Conservation (phyloP, 345 rosid genomes). For the Lumnitzera littorea region DNA sequence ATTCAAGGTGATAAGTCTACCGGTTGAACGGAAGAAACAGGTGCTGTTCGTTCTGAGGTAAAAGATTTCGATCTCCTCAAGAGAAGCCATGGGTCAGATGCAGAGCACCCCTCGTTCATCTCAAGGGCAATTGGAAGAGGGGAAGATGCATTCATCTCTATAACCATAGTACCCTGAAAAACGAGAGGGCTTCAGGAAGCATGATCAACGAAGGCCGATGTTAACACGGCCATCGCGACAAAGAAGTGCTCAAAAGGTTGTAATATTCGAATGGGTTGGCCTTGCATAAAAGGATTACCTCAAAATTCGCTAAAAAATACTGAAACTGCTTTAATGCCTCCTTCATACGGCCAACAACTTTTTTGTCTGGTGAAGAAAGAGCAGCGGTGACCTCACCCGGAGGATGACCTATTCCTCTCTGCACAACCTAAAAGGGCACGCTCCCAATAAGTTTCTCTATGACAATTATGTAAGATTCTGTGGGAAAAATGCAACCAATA, state of each 20-base stretch:
- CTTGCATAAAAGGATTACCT: conserved; percentile 36
- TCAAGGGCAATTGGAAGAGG: conserved; percentile 60
- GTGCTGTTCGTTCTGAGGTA: conserved; percentile 17
- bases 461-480: neutral
- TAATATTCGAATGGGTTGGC: conserved; percentile 1
- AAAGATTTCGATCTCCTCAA: conserved; percentile 43
- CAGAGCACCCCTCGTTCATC: conserved; percentile 62
- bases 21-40: conserved; percentile 5
- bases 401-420: conserved; percentile 60
- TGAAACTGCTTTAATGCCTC: conserved; percentile 66
- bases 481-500: neutral
- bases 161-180: conserved; percentile 64
- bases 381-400: conserved; percentile 75
- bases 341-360: conserved; percentile 40
- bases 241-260: neutral
- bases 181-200: conserved; percentile 2
- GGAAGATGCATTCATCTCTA: conserved; percentile 52
- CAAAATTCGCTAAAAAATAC: conserved; percentile 55
- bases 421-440: conserved; percentile 52
- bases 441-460: conserved; percentile 7
- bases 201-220: neutral
- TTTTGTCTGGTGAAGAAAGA: conserved; percentile 56
- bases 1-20: conserved; percentile 44
- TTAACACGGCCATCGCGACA: too few relatives aligned
- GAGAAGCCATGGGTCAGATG: conserved; percentile 71